phyloP scores from a whole-genome alignment of 2,329 filamentous ascomycete species.

The Ceratocystis diversiconidia region DNA sequence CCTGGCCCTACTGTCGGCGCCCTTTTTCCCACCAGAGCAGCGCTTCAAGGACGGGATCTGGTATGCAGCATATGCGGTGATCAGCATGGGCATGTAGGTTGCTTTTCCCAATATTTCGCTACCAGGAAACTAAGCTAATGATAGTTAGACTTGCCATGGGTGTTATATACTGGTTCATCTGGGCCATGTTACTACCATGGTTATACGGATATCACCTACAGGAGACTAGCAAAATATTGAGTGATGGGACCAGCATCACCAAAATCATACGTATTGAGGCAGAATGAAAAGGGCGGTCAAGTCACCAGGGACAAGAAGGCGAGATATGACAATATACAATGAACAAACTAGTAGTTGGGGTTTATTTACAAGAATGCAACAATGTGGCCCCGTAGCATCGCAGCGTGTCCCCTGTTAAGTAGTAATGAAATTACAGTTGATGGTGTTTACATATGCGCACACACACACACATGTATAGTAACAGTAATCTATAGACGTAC shows the following conservation, averaged over 20 bases:
- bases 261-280: constrained; percentile 31
- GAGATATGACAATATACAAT: neutral
- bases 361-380: neutral
- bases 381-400: neutral
- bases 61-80: constrained; percentile 41
- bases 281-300: constrained; percentile 8
- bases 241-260: constrained; percentile 54
- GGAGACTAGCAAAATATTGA: constrained; percentile 43
- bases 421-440: neutral
- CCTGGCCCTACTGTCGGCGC: constrained; percentile 41
- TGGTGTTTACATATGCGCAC: neutral
- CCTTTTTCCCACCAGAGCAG: constrained; percentile 46
- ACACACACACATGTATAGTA: no score
- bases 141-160: constrained; percentile 39
- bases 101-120: neutral
- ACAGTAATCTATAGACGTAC: no score
- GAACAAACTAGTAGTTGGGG: neutral
- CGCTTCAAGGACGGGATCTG: constrained; percentile 33
- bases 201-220: constrained; percentile 47
- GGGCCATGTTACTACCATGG: constrained; percentile 46
- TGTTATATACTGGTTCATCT: constrained; percentile 53
- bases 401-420: neutral
- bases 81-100: constrained; percentile 39
- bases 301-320: no score
- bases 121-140: neutral